Conservation (phyloP, 179 eudicot genomes). For the Silene coronaria region DNA sequence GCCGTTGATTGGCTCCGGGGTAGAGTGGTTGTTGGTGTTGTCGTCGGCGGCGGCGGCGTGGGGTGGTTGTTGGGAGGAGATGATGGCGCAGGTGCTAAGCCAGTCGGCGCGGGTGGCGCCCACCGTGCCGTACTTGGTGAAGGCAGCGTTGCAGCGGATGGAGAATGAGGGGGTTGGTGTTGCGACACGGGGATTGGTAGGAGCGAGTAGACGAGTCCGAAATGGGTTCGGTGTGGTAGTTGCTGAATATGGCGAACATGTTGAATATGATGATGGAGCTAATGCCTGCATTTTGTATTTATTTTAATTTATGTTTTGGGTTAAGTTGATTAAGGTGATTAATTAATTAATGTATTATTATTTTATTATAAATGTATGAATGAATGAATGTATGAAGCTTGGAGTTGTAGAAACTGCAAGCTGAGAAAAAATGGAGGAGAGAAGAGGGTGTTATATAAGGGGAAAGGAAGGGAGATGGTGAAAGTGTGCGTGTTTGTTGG, state of each 20-base stretch:
- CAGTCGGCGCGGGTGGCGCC: slow-evolving; percentile 52
- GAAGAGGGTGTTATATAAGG: slow-evolving; percentile 24
- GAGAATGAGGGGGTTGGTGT: slow-evolving; percentile 14
- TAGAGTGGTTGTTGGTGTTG: not conserved
- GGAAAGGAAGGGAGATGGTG: not conserved
- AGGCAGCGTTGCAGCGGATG: slow-evolving; percentile 29
- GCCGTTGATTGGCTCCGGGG: slow-evolving; percentile 39
- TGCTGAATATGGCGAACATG: slow-evolving; percentile 2
- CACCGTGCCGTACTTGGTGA: slow-evolving; percentile 23
- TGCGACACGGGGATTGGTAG: slow-evolving; percentile 12
- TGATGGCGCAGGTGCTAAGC: slow-evolving; percentile 68
- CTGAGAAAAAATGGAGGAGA: slow-evolving; percentile 20
- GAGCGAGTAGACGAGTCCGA: slow-evolving; percentile 16
- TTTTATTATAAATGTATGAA: too few relatives aligned
- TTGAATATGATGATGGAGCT: slow-evolving; percentile 13
- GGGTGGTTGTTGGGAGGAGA: slow-evolving; percentile 42
- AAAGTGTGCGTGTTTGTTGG: slow-evolving; percentile 22
- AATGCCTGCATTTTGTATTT: slow-evolving; percentile 32
- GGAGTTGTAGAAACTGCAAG: slow-evolving; percentile 35
- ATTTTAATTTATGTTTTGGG: not conserved
- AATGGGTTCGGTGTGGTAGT: slow-evolving; percentile 32
- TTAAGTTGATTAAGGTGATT: not conserved
- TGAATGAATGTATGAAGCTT: slow-evolving; percentile 21
- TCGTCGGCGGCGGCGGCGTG: not conserved
- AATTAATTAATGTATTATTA: too few relatives aligned